Evolutionary conservation across 1,139 yeast genomes (phyloP).

Genomic region (Pichia sp.): DNA sequence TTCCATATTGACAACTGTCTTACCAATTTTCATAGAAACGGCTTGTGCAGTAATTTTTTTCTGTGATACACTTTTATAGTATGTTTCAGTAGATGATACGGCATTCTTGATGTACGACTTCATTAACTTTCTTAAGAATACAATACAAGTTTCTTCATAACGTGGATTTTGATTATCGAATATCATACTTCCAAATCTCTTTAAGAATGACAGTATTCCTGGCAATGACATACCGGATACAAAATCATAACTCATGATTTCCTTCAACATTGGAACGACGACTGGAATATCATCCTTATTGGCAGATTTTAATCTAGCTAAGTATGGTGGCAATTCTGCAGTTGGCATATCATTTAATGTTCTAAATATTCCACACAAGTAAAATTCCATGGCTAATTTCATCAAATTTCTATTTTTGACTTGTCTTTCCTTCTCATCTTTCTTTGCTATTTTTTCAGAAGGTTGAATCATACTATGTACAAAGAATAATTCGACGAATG

Average conservation of each 20-base stretch:
- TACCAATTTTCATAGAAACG: constrained; percentile 67
- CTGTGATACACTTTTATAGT: constrained; percentile 38
- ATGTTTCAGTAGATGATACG: constrained; percentile 36
- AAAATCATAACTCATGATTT: constrained; percentile 50
- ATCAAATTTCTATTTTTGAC: constrained; percentile 50
- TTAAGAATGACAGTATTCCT: constrained; percentile 50
- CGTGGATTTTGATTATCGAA: constrained; percentile 25
- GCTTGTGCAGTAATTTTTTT: constrained; percentile 44
- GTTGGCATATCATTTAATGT: constrained; percentile 27
- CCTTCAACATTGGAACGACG: constrained; percentile 40
- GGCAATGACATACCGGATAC: constrained; percentile 46
- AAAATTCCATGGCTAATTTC: constrained; percentile 60
- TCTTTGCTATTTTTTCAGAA: constrained; percentile 30
- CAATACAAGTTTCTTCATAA: constrained; percentile 27
- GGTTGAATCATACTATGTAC: constrained; percentile 30
- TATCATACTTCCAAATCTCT: constrained; percentile 42
- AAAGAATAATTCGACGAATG: constrained; percentile 47
- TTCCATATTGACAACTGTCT: constrained; percentile 51
- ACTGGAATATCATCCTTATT: constrained; percentile 26
- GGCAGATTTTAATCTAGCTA: constrained; percentile 33
- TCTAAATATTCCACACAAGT: constrained; percentile 56
- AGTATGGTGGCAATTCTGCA: constrained; percentile 40
- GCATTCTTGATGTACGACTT: constrained; percentile 48
- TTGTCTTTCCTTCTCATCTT: constrained; percentile 44
- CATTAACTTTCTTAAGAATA: constrained; percentile 36